Evolutionary conservation across 257 asterid genomes (phyloP), one percentile per base, ranked within the genome.

Genomic region (Nicotiana paniculata): DNA sequence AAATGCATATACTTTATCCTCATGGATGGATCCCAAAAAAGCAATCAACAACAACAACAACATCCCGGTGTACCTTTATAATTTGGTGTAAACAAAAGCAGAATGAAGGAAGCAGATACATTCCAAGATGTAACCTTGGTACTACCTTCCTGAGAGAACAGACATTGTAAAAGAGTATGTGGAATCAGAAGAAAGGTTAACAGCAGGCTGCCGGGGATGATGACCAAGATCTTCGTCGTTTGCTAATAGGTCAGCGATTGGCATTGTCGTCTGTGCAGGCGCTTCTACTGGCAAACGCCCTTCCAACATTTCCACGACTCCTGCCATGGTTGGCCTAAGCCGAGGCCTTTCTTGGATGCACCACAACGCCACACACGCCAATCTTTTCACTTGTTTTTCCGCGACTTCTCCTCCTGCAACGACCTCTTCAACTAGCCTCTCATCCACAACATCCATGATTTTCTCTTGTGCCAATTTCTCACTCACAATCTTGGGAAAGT

Each of bases 231-330:
- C 90, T 0, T 85, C 90, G 35, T 82, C 88, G 4, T 81, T 77
- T 0, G 90, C 69, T 54, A 92, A 58, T 18, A 92, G 77, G 79
- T 94, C 95, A 11, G 87, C 90, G 1, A 90, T 68, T 0, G 90
- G 81, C 93, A 91, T 90, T 75, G 87, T 86, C 2, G 92, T 85
- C 2, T 85, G 84, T 10, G 91, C 91, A 1, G 97, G 95, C 35
- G 87, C 89, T 32, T 91, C 92, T 53, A 92, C 85, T 0, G 77
- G 68, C n/a, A 37, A 85, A 18, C 93, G 89, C 26, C 95, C 93
- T 77, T 92, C 97, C 0, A 94, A 72, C 98, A 94, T 94, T n/a
- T 94, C 98, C 39, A 94, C 97, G 48, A 94, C 97, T 24, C 16
- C 77, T 9, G 82, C 83, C 98, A 94, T 94, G 46, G 85, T 89